A percentile compares a stretch with the other conserved stretches of the same genome.
phyloP scores from a whole-genome alignment of 2,329 filamentous ascomycete genomes.

The Byssothecium circinans region DNA sequence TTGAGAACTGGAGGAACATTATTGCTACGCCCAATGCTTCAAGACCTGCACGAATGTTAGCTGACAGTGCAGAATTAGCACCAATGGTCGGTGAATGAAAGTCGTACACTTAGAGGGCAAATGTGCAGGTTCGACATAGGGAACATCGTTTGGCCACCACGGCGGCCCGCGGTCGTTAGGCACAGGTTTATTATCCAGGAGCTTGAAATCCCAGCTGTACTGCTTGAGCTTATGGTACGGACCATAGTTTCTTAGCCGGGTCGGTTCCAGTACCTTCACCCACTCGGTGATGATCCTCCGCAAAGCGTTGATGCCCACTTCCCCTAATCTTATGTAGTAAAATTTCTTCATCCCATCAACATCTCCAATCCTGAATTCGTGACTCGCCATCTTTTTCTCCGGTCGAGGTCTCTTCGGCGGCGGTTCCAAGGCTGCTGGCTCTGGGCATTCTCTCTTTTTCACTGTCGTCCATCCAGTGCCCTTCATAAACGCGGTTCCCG shows the following conservation, averaged over 20 bases:
- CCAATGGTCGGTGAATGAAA: background rate
- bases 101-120: background rate
- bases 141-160: constrained; percentile 1
- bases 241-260: background rate
- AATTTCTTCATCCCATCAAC: background rate
- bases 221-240: constrained; percentile 2
- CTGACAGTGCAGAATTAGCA: background rate
- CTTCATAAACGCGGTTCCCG: background rate
- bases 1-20: background rate
- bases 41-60: background rate
- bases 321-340: background rate
- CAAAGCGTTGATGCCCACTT: constrained; percentile 1
- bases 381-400: background rate
- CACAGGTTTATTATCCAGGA: background rate
- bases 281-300: constrained; percentile 1
- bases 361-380: background rate
- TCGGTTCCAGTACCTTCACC: constrained; percentile 1
- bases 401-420: background rate
- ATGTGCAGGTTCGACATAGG: background rate
- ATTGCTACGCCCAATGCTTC: background rate
- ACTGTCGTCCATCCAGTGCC: background rate
- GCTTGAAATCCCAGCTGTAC: background rate
- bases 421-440: background rate
- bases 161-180: background rate
- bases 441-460: background rate